These are phyloP conservation scores for Spinacia oleracea DNA, from an alignment of 179 eudicot genomes.

Conservation along the genomic window DNA sequence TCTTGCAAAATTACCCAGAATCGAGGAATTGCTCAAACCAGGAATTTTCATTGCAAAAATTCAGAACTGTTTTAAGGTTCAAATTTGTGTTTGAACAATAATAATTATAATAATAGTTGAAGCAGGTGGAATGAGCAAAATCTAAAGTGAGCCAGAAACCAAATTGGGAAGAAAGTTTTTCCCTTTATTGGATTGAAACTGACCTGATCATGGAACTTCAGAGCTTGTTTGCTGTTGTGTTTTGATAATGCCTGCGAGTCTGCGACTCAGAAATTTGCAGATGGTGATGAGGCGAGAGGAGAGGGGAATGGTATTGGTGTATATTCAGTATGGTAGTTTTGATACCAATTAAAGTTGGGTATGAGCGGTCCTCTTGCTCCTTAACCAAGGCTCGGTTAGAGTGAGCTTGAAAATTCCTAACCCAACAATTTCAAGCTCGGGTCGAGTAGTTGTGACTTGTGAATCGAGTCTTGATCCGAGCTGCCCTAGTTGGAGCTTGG, in stretches of 20 bases:
- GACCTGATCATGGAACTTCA: not conserved
- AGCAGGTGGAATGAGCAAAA: slow-evolving; percentile 10
- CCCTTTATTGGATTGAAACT: slow-evolving; percentile 11
- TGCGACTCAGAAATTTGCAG: too few relatives aligned
- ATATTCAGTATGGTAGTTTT: too few relatives aligned
- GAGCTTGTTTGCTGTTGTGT: not conserved
- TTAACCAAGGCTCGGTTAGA: too few relatives aligned
- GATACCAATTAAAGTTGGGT: too few relatives aligned
- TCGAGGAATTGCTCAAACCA: slow-evolving; percentile 12
- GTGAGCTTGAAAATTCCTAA: too few relatives aligned
- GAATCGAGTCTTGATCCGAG: too few relatives aligned
- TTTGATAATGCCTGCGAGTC: not conserved
- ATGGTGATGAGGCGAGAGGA: too few relatives aligned
- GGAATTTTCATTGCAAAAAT: slow-evolving; percentile 21
- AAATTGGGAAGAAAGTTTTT: slow-evolving; percentile 1
- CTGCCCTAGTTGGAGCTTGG: too few relatives aligned
- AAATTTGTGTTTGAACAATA: not conserved
- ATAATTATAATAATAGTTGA: not conserved
- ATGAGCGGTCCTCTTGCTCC: too few relatives aligned
- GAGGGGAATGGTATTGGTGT: too few relatives aligned
- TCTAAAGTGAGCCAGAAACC: not conserved
- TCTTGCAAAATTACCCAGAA: slow-evolving; percentile 26
- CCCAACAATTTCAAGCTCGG: too few relatives aligned
- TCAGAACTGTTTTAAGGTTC: not conserved
- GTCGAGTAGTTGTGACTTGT: too few relatives aligned